Percentiles rank a stretch among this genome's conserved stretches.
Evolutionary conservation across 768 basidiomycete genomes (phyloP).

Genomic region (Asterophora parasitica): DNA sequence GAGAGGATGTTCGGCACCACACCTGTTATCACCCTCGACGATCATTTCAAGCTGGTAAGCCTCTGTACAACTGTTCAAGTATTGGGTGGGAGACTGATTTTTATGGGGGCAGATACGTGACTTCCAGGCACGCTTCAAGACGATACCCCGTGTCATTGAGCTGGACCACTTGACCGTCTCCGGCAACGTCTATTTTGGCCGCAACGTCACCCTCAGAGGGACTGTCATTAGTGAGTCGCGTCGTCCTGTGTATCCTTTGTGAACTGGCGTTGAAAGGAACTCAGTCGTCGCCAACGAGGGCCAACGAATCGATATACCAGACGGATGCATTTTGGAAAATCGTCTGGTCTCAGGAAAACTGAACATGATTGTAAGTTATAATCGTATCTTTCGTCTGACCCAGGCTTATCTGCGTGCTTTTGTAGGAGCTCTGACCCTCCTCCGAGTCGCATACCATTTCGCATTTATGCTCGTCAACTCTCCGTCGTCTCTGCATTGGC

Average conservation of each 20-base stretch:
- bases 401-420: not conserved
- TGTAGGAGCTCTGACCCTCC: slow-evolving; percentile 12
- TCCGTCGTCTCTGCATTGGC: too few relatives aligned
- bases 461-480: too few relatives aligned
- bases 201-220: slow-evolving; percentile 65
- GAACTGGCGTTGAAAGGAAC: not conserved
- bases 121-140: slow-evolving; percentile 79
- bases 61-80: not conserved
- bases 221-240: slow-evolving; percentile 61
- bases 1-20: slow-evolving; percentile 59
- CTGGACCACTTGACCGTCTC: slow-evolving; percentile 80
- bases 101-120: slow-evolving; percentile 42
- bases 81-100: slow-evolving; percentile 30
- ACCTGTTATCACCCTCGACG: slow-evolving; percentile 81
- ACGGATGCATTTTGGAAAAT: slow-evolving; percentile 59
- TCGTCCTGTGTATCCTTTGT: not conserved
- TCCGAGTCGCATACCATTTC: too few relatives aligned
- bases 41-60: slow-evolving; percentile 76
- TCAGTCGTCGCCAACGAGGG: slow-evolving; percentile 60
- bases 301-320: slow-evolving; percentile 60
- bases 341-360: slow-evolving; percentile 70
- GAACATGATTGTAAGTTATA: slow-evolving; percentile 55
- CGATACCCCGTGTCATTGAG: slow-evolving; percentile 72
- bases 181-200: slow-evolving; percentile 73
- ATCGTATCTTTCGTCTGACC: not conserved